A percentile compares a stretch with the other conserved stretches of the same genome.
These are phyloP conservation scores for Apiotrichum gracile DNA, from an alignment of 1,284 basidiomycete species.

Conservation along the genomic window DNA sequence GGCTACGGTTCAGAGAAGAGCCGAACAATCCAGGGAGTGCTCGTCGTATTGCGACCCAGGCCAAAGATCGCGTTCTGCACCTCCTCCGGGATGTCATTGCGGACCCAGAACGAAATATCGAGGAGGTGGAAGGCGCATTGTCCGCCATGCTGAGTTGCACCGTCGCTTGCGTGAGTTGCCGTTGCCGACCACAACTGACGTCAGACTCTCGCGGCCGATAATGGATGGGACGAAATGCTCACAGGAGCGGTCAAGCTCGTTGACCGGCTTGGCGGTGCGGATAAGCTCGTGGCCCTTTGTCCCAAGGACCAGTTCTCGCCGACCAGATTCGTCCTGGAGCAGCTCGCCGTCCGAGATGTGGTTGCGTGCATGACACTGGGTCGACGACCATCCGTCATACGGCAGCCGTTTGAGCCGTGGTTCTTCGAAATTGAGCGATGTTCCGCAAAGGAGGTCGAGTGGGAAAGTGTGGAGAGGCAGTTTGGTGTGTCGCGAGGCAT, in stretches of 20 bases:
- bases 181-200: background rate
- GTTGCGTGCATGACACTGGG: constrained; percentile 44
- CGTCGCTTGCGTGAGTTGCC: constrained; percentile 33
- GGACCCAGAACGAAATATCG: constrained; percentile 18
- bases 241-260: constrained; percentile 30
- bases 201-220: constrained; percentile 37
- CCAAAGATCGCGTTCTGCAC: constrained; percentile 22
- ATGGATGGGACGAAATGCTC: constrained; percentile 41
- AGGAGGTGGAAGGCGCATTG: constrained; percentile 33
- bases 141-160: constrained; percentile 35
- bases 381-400: constrained; percentile 32
- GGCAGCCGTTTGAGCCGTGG: constrained; percentile 38
- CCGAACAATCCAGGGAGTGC: constrained; percentile 26
- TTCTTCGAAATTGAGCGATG: constrained; percentile 42
- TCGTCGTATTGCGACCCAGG: constrained; percentile 21
- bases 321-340: constrained; percentile 40
- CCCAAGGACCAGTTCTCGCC: constrained; percentile 26
- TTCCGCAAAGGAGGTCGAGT: constrained; percentile 32
- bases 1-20: constrained; percentile 30
- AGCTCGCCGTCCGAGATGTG: constrained; percentile 40
- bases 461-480: constrained; percentile 40
- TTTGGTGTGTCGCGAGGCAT: constrained; percentile 42
- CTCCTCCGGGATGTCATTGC: constrained; percentile 20
- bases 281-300: constrained; percentile 27
- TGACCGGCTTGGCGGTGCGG: constrained; percentile 36